phyloP scores from a whole-genome alignment of 2,329 filamentous ascomycete genomes.

The Pyrenochaeta sp. region DNA sequence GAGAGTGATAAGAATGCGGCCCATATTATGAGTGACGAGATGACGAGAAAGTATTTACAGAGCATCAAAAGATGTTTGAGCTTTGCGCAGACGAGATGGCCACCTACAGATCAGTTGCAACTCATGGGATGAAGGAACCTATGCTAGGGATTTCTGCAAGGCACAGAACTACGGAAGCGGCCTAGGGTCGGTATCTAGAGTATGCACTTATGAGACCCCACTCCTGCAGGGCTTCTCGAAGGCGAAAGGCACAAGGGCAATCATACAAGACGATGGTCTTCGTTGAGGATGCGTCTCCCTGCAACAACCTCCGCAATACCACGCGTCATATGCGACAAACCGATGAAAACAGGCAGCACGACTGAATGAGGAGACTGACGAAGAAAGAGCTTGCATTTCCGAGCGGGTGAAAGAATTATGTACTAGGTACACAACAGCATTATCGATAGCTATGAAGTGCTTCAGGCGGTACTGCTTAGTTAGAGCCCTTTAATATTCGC shows the following conservation, averaged over 20 bases:
- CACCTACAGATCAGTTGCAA: constrained; percentile 88
- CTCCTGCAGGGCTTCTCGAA: not conserved
- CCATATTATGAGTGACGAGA: constrained; percentile 97
- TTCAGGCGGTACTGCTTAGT: no score
- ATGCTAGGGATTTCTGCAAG: not conserved
- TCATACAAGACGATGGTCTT: not conserved
- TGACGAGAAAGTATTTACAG: constrained; percentile 93
- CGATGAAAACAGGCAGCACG: not conserved
- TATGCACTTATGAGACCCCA: not conserved
- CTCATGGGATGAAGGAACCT: constrained; percentile 77
- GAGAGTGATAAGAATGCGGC: constrained; percentile 78
- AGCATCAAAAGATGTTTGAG: constrained; percentile 97
- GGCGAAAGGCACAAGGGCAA: not conserved
- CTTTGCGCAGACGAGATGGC: constrained; percentile 97
- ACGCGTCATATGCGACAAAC: not conserved
- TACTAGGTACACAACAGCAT: not conserved
- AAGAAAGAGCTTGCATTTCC: not conserved
- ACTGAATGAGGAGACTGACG: not conserved
- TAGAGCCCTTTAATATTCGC: no score
- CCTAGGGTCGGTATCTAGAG: not conserved
- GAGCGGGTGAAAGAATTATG: not conserved
- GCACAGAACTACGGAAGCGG: not conserved
- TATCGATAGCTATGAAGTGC: no score
- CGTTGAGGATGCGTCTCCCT: not conserved
- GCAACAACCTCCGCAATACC: not conserved